Evolutionary conservation across 306 rosid genomes (phyloP).

Genomic region (Geum urbanum): DNA sequence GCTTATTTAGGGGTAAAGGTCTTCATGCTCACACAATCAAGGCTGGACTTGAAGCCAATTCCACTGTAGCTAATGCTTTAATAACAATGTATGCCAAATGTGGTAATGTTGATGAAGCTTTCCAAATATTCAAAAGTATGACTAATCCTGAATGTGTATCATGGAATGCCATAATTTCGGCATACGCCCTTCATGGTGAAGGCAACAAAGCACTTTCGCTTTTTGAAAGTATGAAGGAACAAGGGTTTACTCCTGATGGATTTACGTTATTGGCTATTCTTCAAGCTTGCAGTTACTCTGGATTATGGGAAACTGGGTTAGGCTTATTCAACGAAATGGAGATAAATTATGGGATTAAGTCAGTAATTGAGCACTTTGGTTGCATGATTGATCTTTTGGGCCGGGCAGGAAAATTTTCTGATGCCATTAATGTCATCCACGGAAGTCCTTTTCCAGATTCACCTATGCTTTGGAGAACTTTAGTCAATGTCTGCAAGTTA

Average conservation of each 20-base stretch:
- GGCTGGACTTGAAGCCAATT: constrained; percentile 38
- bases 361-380: constrained; percentile 45
- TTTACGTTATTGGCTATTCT: constrained; percentile 42
- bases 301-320: constrained; percentile 45
- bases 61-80: constrained; percentile 39
- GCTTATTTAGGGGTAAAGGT: constrained; percentile 44
- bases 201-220: constrained; percentile 35
- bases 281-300: constrained; percentile 50
- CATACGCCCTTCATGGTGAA: constrained; percentile 45
- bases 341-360: constrained; percentile 33
- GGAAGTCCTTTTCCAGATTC: constrained; percentile 38
- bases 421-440: constrained; percentile 32
- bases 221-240: constrained; percentile 40
- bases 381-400: constrained; percentile 44
- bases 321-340: constrained; percentile 45
- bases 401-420: constrained; percentile 30
- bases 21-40: constrained; percentile 42
- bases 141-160: constrained; percentile 29
- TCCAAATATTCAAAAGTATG: constrained; percentile 31
- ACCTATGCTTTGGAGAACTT: constrained; percentile 50
- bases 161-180: constrained; percentile 50
- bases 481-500: constrained; percentile 41
- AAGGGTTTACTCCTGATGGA: constrained; percentile 45
- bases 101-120: constrained; percentile 46
- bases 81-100: constrained; percentile 54